A percentile compares a stretch with the other conserved stretches of the same genome.
phyloP scores from a whole-genome alignment of 2,329 filamentous ascomycete genomes.

The Monilinia polystroma region DNA sequence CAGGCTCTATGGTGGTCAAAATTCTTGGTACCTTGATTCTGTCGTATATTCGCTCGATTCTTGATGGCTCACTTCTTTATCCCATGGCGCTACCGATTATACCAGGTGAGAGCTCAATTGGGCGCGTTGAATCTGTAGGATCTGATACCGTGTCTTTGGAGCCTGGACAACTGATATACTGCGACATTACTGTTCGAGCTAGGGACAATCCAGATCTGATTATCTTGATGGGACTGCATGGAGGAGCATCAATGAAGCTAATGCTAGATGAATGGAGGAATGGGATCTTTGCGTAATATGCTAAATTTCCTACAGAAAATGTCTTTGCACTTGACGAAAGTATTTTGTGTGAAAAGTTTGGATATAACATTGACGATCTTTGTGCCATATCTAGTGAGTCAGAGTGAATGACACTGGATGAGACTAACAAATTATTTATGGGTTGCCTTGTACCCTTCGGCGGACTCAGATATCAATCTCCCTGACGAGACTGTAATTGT shows the following conservation, averaged over 20 bases:
- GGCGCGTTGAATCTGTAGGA: slow-evolving; percentile 41
- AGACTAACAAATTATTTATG: not conserved
- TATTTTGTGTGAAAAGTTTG: slow-evolving; percentile 29
- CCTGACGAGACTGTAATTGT: slow-evolving; percentile 49
- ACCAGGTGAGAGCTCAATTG: slow-evolving; percentile 39
- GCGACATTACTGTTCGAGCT: slow-evolving; percentile 41
- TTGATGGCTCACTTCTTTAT: slow-evolving; percentile 40
- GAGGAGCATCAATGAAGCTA: slow-evolving; percentile 38
- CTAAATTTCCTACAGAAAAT: slow-evolving; percentile 43
- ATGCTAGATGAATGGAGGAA: slow-evolving; percentile 40
- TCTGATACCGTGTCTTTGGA: slow-evolving; percentile 40
- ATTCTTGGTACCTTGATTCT: slow-evolving; percentile 42
- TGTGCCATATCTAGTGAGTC: slow-evolving; percentile 5
- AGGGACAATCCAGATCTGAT: slow-evolving; percentile 40
- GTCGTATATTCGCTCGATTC: slow-evolving; percentile 42
- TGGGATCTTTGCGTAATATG: slow-evolving; percentile 41
- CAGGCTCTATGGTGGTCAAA: slow-evolving; percentile 44
- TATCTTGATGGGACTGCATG: slow-evolving; percentile 40
- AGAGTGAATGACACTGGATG: no score
- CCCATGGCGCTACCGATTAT: slow-evolving; percentile 23
- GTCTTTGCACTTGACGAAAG: slow-evolving; percentile 40
- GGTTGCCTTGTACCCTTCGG: slow-evolving; percentile 45
- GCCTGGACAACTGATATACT: slow-evolving; percentile 42
- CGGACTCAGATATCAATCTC: slow-evolving; percentile 45
- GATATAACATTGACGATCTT: slow-evolving; percentile 28